phyloP scores from a whole-genome alignment of 2,329 filamentous ascomycete species.

The Xylariaceae sp. region DNA sequence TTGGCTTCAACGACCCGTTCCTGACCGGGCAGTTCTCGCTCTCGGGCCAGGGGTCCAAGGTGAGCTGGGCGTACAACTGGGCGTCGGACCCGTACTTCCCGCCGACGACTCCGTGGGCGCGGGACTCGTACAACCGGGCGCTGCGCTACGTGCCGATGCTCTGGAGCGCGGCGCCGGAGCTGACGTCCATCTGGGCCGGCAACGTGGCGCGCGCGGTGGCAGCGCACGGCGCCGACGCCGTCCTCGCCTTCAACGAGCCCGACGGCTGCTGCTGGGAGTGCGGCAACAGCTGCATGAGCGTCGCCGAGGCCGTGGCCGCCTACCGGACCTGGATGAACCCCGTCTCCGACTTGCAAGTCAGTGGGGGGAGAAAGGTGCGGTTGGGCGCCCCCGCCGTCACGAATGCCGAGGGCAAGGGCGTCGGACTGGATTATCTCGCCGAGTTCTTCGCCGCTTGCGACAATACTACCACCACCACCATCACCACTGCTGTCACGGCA shows the following conservation, averaged over 20 bases:
- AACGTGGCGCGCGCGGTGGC: neutral
- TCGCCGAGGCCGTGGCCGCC: neutral
- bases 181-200: constrained; percentile 1
- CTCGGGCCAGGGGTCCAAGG: neutral
- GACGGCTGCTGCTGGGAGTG: constrained; percentile 1
- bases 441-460: constrained; percentile 1
- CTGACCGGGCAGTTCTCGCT: neutral
- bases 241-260: constrained; percentile 4
- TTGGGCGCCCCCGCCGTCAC: constrained; percentile 2
- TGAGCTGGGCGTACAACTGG: constrained; percentile 4
- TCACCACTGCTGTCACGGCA: too few relatives aligned
- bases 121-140: neutral
- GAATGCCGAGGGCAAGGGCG: neutral
- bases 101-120: neutral
- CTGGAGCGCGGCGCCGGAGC: neutral
- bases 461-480: too few relatives aligned
- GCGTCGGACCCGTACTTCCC: constrained; percentile 1
- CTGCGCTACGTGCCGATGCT: constrained; percentile 3
- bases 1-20: neutral
- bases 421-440: neutral
- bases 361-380: too few relatives aligned
- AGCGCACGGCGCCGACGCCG: neutral
- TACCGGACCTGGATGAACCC: neutral
- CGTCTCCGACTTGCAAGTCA: neutral
- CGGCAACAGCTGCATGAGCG: constrained; percentile 1